A percentile compares a stretch with the other conserved stretches of the same genome.
Evolutionary conservation across 1,139 yeast species (phyloP).

Genomic region (Lodderomyces parapsilosis): DNA sequence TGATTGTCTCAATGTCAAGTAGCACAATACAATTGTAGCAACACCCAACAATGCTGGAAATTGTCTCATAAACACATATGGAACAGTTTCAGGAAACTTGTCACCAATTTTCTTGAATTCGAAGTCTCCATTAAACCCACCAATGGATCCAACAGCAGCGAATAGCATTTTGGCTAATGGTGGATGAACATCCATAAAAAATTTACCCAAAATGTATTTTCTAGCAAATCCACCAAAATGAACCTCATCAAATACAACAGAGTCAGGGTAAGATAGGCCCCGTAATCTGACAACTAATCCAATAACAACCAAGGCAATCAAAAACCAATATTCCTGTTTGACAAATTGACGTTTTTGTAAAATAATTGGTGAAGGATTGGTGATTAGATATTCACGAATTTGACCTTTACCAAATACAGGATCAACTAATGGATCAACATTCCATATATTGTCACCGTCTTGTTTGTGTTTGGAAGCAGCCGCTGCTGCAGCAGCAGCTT

Average conservation of each 20-base stretch:
- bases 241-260: conserved; percentile 39
- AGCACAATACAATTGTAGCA: conserved; percentile 72
- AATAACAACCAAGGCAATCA: conserved; percentile 52
- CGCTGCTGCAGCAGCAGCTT: conserved; percentile 11
- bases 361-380: conserved; percentile 23
- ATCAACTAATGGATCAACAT: conserved; percentile 19
- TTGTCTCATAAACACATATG: conserved; percentile 80
- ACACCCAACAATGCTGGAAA: conserved; percentile 84
- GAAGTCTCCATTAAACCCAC: conserved; percentile 79
- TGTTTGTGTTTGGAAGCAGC: conserved; percentile 8
- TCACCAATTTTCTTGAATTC: conserved; percentile 72
- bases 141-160: conserved; percentile 71
- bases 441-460: conserved; percentile 8
- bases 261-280: conserved; percentile 28
- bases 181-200: conserved; percentile 93
- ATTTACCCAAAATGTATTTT: conserved; percentile 68
- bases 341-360: conserved; percentile 22
- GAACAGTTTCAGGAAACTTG: conserved; percentile 55
- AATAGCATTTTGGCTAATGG: conserved; percentile 88
- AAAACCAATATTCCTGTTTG: conserved; percentile 28
- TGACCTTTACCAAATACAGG: conserved; percentile 31
- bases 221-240: conserved; percentile 75
- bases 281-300: conserved; percentile 49
- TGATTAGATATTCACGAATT: conserved; percentile 27
- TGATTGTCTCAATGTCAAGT: conserved; percentile 78